Conservation (phyloP, 1,284 basidiomycete species). For the Neolentinus lepideus region DNA sequence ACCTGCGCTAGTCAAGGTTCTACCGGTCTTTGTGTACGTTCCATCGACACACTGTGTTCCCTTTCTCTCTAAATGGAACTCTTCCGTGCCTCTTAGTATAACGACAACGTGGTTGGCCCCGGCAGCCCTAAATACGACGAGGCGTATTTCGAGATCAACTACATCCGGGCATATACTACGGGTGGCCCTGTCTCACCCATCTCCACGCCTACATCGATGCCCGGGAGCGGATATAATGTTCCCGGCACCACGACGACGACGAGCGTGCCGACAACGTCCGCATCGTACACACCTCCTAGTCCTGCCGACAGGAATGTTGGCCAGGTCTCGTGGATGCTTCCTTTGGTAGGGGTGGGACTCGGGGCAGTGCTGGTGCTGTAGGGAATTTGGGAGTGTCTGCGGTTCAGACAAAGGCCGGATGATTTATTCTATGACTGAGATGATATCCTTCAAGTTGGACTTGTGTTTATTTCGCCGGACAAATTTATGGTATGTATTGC, state of each 20-base stretch:
- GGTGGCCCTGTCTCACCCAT: conserved; percentile 11
- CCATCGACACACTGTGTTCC: not conserved
- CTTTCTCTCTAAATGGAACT: not conserved
- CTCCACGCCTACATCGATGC: conserved; percentile 3
- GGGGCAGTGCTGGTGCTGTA: not conserved
- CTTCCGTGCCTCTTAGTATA: conserved; percentile 7
- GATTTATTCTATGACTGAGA: too few species aligned
- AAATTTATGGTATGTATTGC: not conserved
- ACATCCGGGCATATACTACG: conserved; percentile 38
- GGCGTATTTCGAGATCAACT: conserved; percentile 44
- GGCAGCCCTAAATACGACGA: conserved; percentile 18
- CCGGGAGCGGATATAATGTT: not conserved
- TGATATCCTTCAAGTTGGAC: too few species aligned
- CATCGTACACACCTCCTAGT: not conserved
- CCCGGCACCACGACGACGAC: not conserved
- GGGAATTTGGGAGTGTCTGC: too few species aligned
- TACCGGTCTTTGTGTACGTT: conserved; percentile 13
- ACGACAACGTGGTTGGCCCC: conserved; percentile 16
- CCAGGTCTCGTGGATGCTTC: not conserved
- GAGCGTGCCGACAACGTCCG: not conserved
- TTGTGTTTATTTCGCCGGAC: not conserved
- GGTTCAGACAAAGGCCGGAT: too few species aligned
- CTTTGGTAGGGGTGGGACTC: not conserved
- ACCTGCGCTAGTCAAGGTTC: conserved; percentile 11
- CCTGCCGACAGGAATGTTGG: not conserved